These are phyloP conservation scores for Basidioascus undulatus DNA, from an alignment of 768 basidiomycete genomes.

Conservation along the genomic window DNA sequence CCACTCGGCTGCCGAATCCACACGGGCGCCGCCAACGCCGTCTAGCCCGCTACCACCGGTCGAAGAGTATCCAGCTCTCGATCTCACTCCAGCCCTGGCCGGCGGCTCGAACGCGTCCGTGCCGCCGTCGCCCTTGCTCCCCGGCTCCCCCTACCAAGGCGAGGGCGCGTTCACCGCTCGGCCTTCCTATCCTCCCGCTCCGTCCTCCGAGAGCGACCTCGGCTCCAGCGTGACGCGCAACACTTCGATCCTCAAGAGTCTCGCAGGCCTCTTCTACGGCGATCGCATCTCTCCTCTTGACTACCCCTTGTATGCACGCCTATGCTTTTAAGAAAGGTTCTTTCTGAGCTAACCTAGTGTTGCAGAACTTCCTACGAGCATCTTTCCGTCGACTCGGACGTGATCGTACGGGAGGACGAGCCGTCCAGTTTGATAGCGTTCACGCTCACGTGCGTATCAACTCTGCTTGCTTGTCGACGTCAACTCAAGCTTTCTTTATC, in stretches of 20 bases:
- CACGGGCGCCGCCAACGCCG: not conserved
- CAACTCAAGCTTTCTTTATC: not conserved
- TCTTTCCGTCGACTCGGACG: conserved; percentile 77
- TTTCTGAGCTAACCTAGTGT: not conserved
- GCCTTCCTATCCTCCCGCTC: too few species aligned
- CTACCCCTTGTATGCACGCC: too few species aligned
- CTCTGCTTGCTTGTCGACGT: too few species aligned
- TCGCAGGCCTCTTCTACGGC: conserved; percentile 67
- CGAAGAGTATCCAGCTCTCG: conserved; percentile 23
- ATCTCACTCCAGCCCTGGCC: conserved; percentile 11
- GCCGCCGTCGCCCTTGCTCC: conserved; percentile 8
- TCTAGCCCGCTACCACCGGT: not conserved
- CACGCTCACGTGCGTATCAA: conserved; percentile 53
- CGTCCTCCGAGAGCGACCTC: too few species aligned
- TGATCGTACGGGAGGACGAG: conserved; percentile 88
- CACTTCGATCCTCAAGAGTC: conserved; percentile 51
- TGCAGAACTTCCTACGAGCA: conserved; percentile 32
- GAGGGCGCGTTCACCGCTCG: too few species aligned
- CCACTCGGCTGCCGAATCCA: not conserved
- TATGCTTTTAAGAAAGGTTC: not conserved
- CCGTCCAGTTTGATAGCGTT: conserved; percentile 95
- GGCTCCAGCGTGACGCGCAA: conserved; percentile 32
- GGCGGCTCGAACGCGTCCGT: conserved; percentile 3
- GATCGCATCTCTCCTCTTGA: too few species aligned
- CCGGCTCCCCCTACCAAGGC: not conserved